Conservation (phyloP, 106 monocot genomes). For the Triglochin maritima region DNA sequence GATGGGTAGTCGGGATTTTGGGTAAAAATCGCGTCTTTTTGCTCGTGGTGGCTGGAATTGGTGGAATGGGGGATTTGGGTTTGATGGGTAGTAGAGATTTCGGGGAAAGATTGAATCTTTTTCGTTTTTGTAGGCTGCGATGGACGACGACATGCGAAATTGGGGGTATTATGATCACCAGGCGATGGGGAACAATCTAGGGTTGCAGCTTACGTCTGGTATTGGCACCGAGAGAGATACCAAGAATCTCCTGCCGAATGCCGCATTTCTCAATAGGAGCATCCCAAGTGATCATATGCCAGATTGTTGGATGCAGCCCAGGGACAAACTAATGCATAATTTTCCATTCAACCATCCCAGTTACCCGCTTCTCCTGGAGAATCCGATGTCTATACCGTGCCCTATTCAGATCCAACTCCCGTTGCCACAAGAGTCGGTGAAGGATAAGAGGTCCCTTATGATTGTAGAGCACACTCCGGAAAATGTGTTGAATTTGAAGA, state of each 20-base stretch:
- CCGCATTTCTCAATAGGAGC: slow-evolving; percentile 17
- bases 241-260: slow-evolving; percentile 35
- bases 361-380: slow-evolving; percentile 22
- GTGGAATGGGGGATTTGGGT: neutral
- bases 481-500: slow-evolving; percentile 25
- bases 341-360: slow-evolving; percentile 8
- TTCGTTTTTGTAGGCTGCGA: neutral
- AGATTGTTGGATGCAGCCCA: slow-evolving; percentile 22
- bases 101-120: neutral
- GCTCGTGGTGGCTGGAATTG: neutral
- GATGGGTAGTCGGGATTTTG: neutral
- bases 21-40: neutral
- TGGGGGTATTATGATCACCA: slow-evolving; percentile 43
- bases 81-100: neutral
- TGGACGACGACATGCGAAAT: slow-evolving; percentile 51
- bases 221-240: slow-evolving; percentile 32
- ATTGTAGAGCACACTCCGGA: slow-evolving; percentile 5
- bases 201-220: slow-evolving; percentile 56
- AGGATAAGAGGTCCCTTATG: slow-evolving; percentile 6
- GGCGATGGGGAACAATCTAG: slow-evolving; percentile 32
- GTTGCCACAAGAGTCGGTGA: slow-evolving; percentile 3
- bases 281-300: slow-evolving; percentile 25
- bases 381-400: slow-evolving; percentile 7
- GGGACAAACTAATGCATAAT: slow-evolving; percentile 17
- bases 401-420: neutral